These are phyloP conservation scores for Xenosphaeropsis pyriputrescens DNA, from an alignment of 2,329 filamentous ascomycete species.

Conservation along the genomic window DNA sequence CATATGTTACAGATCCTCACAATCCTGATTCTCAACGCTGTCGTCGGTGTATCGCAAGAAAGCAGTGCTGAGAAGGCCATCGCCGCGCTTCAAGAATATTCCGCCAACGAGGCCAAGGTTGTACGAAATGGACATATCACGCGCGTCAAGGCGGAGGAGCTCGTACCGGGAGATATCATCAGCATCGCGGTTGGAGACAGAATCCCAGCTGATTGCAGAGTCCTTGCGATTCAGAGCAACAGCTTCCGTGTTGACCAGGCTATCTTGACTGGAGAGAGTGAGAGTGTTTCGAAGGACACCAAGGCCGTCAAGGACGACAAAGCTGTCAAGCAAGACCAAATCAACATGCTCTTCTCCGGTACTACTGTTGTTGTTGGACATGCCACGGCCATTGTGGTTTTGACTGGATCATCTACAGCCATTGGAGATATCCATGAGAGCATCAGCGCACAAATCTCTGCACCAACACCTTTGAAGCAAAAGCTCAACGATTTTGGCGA, in stretches of 20 bases:
- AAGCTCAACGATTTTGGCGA: constrained; percentile 98
- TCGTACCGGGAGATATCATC: constrained; percentile 89
- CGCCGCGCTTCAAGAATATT: constrained; percentile 95
- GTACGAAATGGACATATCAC: constrained; percentile 62
- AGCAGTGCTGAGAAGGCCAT: constrained; percentile 98
- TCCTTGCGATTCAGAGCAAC: constrained; percentile 88
- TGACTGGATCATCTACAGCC: constrained; percentile 81
- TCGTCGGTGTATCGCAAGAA: constrained; percentile 96
- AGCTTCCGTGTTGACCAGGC: constrained; percentile 95
- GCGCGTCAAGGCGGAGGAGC: constrained; percentile 85
- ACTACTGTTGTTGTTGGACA: constrained; percentile 93
- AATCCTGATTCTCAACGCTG: constrained; percentile 89
- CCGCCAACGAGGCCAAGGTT: constrained; percentile 93
- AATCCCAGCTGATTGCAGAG: constrained; percentile 85
- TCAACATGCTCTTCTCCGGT: constrained; percentile 96
- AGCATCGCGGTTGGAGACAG: constrained; percentile 81
- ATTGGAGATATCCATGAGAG: constrained; percentile 99
- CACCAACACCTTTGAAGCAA: constrained; percentile 93
- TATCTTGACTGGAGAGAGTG: constrained; percentile 91
- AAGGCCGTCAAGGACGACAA: constrained; percentile 55
- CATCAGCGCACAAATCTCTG: constrained; percentile 94
- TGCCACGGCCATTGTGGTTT: constrained; percentile 77
- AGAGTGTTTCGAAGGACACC: constrained; percentile 83
- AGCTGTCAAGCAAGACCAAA: constrained; percentile 92
- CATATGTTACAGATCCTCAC: constrained; percentile 60